A percentile compares a stretch with the other conserved stretches of the same genome.
Evolutionary conservation across 805 yeast genomes (phyloP).

Genomic region (Peterozyma xylosa): DNA sequence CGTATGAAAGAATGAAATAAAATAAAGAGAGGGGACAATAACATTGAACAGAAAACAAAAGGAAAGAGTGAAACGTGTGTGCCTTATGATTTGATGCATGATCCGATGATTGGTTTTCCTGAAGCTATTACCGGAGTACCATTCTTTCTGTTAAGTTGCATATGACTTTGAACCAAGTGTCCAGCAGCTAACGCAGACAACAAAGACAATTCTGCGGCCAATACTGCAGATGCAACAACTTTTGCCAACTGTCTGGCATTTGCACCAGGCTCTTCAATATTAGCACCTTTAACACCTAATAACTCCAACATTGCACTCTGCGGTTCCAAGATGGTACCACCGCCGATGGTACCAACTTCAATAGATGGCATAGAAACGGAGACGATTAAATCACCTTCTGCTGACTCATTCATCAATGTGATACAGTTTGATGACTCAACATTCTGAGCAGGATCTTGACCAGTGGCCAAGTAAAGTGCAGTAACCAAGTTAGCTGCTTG

Average conservation of each 20-base stretch:
- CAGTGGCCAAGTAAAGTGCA: slow-evolving; percentile 89
- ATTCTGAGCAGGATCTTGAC: slow-evolving; percentile 99
- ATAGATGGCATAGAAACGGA: slow-evolving; percentile 99
- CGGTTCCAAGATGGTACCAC: slow-evolving; percentile 96
- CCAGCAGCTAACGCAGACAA: slow-evolving; percentile 98
- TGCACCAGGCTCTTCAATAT: slow-evolving; percentile 86
- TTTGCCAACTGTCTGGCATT: slow-evolving; percentile 92
- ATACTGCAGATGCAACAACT: slow-evolving; percentile 87
- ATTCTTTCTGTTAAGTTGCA: slow-evolving; percentile 84
- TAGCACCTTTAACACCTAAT: slow-evolving; percentile 94
- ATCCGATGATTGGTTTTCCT: slow-evolving; percentile 7
- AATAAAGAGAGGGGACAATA: neutral
- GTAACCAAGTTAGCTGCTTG: slow-evolving; percentile 97
- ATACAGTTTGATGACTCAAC: slow-evolving; percentile 97
- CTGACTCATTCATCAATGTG: slow-evolving; percentile 78
- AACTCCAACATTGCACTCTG: slow-evolving; percentile 94
- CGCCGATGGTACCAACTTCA: slow-evolving; percentile 99
- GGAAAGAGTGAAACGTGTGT: neutral
- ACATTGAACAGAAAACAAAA: neutral
- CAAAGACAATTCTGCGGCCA: slow-evolving; percentile 92
- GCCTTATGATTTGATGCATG: slow-evolving; percentile 8
- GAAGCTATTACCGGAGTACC: slow-evolving; percentile 28
- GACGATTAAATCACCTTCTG: slow-evolving; percentile 71
- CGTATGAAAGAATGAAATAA: too few species aligned
- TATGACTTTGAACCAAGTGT: slow-evolving; percentile 94